These are phyloP conservation scores for Coemansia sp. DNA, from an alignment of 192 early-diverging fungal species.

Conservation along the genomic window DNA sequence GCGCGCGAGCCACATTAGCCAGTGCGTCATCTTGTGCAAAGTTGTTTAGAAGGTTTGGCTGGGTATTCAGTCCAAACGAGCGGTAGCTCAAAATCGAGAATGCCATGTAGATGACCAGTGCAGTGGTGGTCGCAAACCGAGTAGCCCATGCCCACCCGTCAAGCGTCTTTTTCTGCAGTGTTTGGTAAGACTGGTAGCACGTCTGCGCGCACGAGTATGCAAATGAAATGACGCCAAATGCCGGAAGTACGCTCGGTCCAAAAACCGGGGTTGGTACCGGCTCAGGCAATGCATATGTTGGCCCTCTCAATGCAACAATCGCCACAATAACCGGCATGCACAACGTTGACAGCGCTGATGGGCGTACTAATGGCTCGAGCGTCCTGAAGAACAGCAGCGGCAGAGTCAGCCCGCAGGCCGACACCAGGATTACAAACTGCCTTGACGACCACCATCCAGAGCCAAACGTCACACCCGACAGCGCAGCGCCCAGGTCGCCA, in stretches of 20 bases:
- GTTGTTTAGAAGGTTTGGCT: constrained; percentile 67
- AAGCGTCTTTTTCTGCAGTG: constrained; percentile 48
- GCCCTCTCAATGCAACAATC: constrained; percentile 57
- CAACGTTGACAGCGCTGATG: constrained; percentile 58
- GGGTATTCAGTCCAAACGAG: constrained; percentile 58
- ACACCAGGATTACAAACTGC: constrained; percentile 18
- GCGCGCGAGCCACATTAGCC: constrained; percentile 60
- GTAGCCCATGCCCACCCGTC: constrained; percentile 53
- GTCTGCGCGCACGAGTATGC: constrained; percentile 65
- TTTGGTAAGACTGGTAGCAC: constrained; percentile 57
- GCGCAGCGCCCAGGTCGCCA: constrained; percentile 35
- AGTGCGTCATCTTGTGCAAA: constrained; percentile 57
- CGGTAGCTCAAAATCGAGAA: constrained; percentile 63
- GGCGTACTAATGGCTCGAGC: constrained; percentile 55
- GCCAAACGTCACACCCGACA: constrained; percentile 24
- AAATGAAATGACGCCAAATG: constrained; percentile 66
- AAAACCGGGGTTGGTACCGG: constrained; percentile 54
- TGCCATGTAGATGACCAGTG: constrained; percentile 55
- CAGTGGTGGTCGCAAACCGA: constrained; percentile 48
- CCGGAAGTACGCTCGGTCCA: constrained; percentile 60
- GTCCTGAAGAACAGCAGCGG: constrained; percentile 64
- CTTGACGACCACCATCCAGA: constrained; percentile 13
- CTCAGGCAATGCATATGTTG: constrained; percentile 53
- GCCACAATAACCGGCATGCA: constrained; percentile 62
- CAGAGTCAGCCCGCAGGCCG: constrained; percentile 40